A percentile compares a stretch with the other conserved stretches of the same genome.
These are phyloP conservation scores for Lichtheimia ornata DNA, from an alignment of 371 early-diverging fungal species.

Conservation along the genomic window DNA sequence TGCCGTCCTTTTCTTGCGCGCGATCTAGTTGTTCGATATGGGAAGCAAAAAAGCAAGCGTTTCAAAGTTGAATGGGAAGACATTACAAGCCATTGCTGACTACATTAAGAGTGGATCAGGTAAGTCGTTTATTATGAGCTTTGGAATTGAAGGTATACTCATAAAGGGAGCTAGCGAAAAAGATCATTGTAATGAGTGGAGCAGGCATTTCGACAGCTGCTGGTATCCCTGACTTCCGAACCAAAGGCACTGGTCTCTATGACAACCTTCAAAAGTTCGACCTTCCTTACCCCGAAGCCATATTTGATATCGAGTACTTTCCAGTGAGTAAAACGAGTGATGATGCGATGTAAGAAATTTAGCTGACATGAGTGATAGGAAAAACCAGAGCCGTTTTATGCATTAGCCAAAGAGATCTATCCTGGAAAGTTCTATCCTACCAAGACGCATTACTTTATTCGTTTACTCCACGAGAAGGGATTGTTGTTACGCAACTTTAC, in stretches of 20 bases:
- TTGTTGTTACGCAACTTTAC: conserved; percentile 85
- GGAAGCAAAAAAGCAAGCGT: conserved; percentile 7
- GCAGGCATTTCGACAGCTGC: conserved; percentile 94
- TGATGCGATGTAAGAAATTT: not conserved
- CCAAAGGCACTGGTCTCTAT: conserved; percentile 91
- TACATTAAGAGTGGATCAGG: conserved; percentile 32
- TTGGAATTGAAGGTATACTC: not conserved
- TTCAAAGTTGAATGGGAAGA: conserved; percentile 16
- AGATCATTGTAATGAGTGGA: conserved; percentile 91
- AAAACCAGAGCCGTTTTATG: conserved; percentile 72
- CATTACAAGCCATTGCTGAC: conserved; percentile 29
- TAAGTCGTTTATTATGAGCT: conserved; percentile 9
- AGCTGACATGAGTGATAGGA: not conserved
- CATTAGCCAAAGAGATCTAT: conserved; percentile 89
- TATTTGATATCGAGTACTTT: conserved; percentile 93
- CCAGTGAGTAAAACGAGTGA: conserved; percentile 31
- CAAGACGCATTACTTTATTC: conserved; percentile 84
- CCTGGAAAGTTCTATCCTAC: conserved; percentile 87
- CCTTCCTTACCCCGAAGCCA: conserved; percentile 91
- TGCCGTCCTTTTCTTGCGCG: no score
- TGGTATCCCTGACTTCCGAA: conserved; percentile 93
- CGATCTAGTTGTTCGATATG: no score
- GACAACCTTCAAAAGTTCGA: conserved; percentile 85
- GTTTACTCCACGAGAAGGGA: conserved; percentile 72
- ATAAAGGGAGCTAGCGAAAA: conserved; percentile 49